Base-by-base conservation (phyloP, 2,329 filamentous ascomycete genomes). In the Aspergillus quadrilineatus region DNA sequence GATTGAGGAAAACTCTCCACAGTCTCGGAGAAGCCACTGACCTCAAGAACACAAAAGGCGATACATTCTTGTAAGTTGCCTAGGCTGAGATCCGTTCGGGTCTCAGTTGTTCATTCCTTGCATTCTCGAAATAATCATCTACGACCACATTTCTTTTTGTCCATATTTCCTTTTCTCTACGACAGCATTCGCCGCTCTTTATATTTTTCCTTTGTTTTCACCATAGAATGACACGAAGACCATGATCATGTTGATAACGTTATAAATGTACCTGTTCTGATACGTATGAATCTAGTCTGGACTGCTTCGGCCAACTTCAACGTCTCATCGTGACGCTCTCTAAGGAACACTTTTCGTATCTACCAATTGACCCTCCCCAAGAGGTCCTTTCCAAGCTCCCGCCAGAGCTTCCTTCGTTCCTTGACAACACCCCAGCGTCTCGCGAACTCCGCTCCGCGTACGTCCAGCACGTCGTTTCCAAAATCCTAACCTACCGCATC, bases 401-500 rank as follows among this genome's bases (percentile, higher is more conserved):
- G 43, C 69, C 79, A 22, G 77, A 77, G 39, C 67, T 84, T n/a
- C 81, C 81, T 5, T 77, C 80, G 2, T 82, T 84, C 69, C 72
- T 83, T 42, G 80, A 77, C 60, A 80, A 82, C 62, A 82, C 79
- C 7, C 68, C 72, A 12, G 75, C 81, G 3, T 80, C 81, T 3
- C 77, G 77, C 58, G 78, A 81, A 63, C 71, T 84, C 14, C 79
- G 81, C 28, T 73, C 79, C 44, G 80, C 81, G 22, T 83, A 83
- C 62, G 72, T 84, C 29, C 78, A 81, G 55, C 81, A 83, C 62
- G 75, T 80, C n/a, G 75, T 85, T 42, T 83, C 81, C 12, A 81
- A 79, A 55, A 78, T 81, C n/a, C 71, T 85, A 50, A 82, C 79
- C 6, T 79, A 79, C 63, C 76, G 80, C 37, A 80, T 84, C 36